Conservation (phyloP, 2,329 filamentous ascomycete genomes). For the Harringtonia lauricola region DNA sequence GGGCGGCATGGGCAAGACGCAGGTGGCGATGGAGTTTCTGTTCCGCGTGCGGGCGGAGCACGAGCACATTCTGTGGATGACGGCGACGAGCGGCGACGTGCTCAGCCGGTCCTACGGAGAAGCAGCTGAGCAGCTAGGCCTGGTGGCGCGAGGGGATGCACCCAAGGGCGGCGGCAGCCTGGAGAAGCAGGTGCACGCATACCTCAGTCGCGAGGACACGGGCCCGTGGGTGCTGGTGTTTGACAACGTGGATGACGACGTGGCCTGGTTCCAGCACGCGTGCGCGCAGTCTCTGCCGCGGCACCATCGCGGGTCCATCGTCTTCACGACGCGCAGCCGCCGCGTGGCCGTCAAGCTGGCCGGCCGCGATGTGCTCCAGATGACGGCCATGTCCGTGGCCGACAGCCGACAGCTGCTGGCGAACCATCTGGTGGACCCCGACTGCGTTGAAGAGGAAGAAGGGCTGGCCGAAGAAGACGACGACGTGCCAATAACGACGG, state of each 20-base stretch:
- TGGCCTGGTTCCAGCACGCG: constrained; percentile 17
- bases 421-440: constrained; percentile 4
- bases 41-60: constrained; percentile 16
- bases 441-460: too few species aligned
- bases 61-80: constrained; percentile 29
- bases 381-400: constrained; percentile 13
- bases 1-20: constrained; percentile 26
- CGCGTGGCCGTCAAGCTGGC: constrained; percentile 6
- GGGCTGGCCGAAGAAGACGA: background rate
- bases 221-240: constrained; percentile 29
- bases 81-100: constrained; percentile 14
- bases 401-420: constrained; percentile 15
- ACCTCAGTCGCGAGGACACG: constrained; percentile 16
- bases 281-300: background rate
- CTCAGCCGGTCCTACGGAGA: constrained; percentile 24
- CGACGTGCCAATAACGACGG: background rate
- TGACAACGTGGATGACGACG: constrained; percentile 31
- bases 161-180: too few species aligned
- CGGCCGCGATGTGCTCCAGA: constrained; percentile 10
- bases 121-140: constrained; percentile 19
- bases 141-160: constrained; percentile 23
- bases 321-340: constrained; percentile 16
- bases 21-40: constrained; percentile 24
- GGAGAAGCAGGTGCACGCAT: constrained; percentile 22
- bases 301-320: background rate